Evolutionary conservation across 2,329 filamentous ascomycete species (phyloP).

Genomic region (Curvularia sp.): DNA sequence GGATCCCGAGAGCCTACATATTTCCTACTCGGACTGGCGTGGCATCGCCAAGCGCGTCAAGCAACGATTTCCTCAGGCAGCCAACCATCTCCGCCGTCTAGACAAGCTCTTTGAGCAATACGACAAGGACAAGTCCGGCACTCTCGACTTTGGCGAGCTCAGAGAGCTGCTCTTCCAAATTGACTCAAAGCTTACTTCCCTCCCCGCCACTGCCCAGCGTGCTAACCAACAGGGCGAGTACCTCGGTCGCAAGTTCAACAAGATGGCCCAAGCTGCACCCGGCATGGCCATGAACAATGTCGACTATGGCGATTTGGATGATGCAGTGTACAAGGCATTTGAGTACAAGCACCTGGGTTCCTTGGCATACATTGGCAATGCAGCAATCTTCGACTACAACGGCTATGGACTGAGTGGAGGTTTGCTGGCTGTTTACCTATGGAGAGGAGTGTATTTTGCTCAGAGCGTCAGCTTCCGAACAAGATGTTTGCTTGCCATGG

Average conservation of each 20-base stretch:
- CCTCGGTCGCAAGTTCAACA: slow-evolving; percentile 92
- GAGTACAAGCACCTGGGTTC: slow-evolving; percentile 92
- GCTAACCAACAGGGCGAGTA: slow-evolving; percentile 96
- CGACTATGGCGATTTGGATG: slow-evolving; percentile 87
- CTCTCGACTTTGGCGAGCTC: slow-evolving; percentile 92
- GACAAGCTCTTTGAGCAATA: slow-evolving; percentile 92
- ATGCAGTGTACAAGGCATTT: slow-evolving; percentile 91
- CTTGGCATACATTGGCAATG: slow-evolving; percentile 94
- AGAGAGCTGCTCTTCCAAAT: slow-evolving; percentile 88
- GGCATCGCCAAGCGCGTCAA: slow-evolving; percentile 82
- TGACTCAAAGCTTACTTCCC: slow-evolving; percentile 89
- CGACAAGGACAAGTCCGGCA: slow-evolving; percentile 91
- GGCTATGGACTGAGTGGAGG: slow-evolving; percentile 83
- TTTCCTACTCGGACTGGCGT: slow-evolving; percentile 89
- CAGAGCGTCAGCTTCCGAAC: slow-evolving; percentile 95
- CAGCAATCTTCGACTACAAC: slow-evolving; percentile 89
- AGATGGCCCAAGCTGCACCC: slow-evolving; percentile 77
- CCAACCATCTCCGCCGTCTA: slow-evolving; percentile 83
- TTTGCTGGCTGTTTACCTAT: slow-evolving; percentile 91
- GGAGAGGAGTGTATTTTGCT: slow-evolving; percentile 96
- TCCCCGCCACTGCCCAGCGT: slow-evolving; percentile 94
- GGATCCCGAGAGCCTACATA: slow-evolving; percentile 84
- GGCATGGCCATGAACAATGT: slow-evolving; percentile 82
- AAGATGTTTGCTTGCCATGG: slow-evolving; percentile 89
- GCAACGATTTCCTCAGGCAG: slow-evolving; percentile 88